These are phyloP conservation scores for Rhynchospora tenuis DNA, from an alignment of 176 grass and related monocot genomes.

Conservation along the genomic window DNA sequence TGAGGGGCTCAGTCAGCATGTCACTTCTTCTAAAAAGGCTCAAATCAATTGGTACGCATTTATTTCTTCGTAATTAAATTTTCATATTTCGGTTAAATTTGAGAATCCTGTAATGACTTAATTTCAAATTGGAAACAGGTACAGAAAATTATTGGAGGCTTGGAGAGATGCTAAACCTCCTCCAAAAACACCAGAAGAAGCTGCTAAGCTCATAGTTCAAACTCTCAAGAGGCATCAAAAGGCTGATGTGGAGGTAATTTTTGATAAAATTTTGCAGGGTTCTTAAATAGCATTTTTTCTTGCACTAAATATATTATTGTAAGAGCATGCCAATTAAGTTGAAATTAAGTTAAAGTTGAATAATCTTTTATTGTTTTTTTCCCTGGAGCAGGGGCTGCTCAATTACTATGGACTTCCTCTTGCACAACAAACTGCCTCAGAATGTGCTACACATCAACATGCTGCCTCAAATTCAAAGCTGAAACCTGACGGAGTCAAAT, in stretches of 20 bases:
- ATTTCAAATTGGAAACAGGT: conserved; percentile 39
- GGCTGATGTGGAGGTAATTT: conserved; percentile 71
- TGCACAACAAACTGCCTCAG: background rate
- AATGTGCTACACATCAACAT: conserved; percentile 14
- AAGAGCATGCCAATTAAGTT: background rate
- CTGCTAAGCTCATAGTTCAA: conserved; percentile 49
- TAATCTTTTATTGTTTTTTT: background rate
- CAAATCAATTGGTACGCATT: conserved; percentile 79
- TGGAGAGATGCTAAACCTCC: conserved; percentile 77
- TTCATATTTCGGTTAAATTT: background rate
- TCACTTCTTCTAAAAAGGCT: conserved; percentile 79
- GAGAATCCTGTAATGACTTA: background rate
- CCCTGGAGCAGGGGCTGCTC: conserved; percentile 52
- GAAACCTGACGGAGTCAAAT: conserved; percentile 42
- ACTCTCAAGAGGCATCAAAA: conserved; percentile 95
- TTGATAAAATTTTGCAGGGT: background rate
- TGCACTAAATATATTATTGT: background rate
- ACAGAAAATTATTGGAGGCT: conserved; percentile 68
- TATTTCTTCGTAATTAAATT: background rate
- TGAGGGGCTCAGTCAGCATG: conserved; percentile 53
- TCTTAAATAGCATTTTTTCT: background rate
- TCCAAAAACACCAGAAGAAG: conserved; percentile 72
- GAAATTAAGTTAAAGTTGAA: background rate
- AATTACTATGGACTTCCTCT: conserved; percentile 71
- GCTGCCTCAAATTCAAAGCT: conserved; percentile 5